Base-by-base conservation (phyloP, 257 asterid genomes). In the Solanum corneliomulleri region DNA sequence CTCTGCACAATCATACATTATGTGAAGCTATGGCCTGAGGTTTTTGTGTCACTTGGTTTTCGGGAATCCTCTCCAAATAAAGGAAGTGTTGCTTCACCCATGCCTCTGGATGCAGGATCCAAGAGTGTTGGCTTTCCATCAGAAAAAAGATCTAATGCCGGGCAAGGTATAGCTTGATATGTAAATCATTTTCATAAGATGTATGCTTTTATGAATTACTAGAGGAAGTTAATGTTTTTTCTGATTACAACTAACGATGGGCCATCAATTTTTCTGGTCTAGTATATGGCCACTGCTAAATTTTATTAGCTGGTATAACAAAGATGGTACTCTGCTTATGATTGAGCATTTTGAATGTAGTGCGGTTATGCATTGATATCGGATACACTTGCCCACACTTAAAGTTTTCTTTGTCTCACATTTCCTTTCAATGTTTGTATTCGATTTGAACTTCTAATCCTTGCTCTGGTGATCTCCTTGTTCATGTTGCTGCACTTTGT, bases 31-130 rank as follows among this genome's bases (percentile, higher is more conserved):
- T 93, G 94, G 95, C 98, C 98, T 42, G 87, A 89, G 85, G 94
- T 90, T 87, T 96, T 95, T 89, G 88, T 94, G 77, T 92, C 96
- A 12, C 94, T 95, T 89, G 99, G 98, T 86, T 93, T 95, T 75
- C 90, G 88, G 92, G 85, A 82, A 68, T 85, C 93, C 81, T 85
- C 88, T 35, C 25, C 71, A 69, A 87, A 90, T 82, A 86, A 93
- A 71, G 88, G 87, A 56, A 71, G 80, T 85, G 82, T 85, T 60
- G 89, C 74, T 86, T 88, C 97, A 37, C 49, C 90, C 29, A 83
- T 85, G 58, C 80, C 92, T 75, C 64, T 60, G 29, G 91, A 83
- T 85, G 86, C 86, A 86, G 90, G 90, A 81, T 70, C 88, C 60
- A 89, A 87, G 82, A 70, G 83, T 72, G 70, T 86, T 86, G 84